A percentile compares a stretch with the other conserved stretches of the same genome.
phyloP scores from a whole-genome alignment of 805 yeast species.

The Candida krabiensis region DNA sequence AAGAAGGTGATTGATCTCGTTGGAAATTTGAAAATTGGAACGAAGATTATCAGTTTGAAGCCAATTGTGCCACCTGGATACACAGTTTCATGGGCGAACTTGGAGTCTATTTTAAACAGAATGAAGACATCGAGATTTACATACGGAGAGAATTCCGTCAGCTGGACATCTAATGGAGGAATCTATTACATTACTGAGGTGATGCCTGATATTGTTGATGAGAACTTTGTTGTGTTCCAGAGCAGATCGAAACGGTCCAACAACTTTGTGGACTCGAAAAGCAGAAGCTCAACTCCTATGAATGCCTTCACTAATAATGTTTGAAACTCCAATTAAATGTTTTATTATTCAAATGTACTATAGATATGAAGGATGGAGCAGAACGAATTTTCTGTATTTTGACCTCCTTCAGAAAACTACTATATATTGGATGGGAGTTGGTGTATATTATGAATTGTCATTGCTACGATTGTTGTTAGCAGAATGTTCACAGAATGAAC shows the following conservation, averaged over 20 bases:
- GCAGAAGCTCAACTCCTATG: slow-evolving; percentile 27
- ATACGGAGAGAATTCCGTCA: slow-evolving; percentile 71
- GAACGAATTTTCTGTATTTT: too few relatives aligned
- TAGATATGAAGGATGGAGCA: not conserved
- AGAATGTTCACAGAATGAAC: too few relatives aligned
- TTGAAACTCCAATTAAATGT: slow-evolving; percentile 8
- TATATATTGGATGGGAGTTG: too few relatives aligned
- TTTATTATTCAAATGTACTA: slow-evolving; percentile 1
- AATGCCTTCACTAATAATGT: slow-evolving; percentile 36
- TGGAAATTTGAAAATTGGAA: slow-evolving; percentile 64
- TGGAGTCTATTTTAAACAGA: slow-evolving; percentile 60
- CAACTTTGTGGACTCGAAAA: slow-evolving; percentile 17
- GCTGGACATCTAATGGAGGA: slow-evolving; percentile 88
- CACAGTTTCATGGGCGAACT: slow-evolving; percentile 54
- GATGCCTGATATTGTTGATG: slow-evolving; percentile 33
- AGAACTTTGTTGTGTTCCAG: slow-evolving; percentile 32
- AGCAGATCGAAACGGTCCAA: slow-evolving; percentile 24
- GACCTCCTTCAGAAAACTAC: too few relatives aligned
- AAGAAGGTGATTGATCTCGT: slow-evolving; percentile 63
- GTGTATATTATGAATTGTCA: too few relatives aligned
- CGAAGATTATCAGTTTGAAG: slow-evolving; percentile 76
- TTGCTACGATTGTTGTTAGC: too few relatives aligned
- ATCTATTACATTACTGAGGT: slow-evolving; percentile 78
- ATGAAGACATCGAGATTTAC: slow-evolving; percentile 61
- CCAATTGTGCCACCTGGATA: slow-evolving; percentile 79